phyloP scores from a whole-genome alignment of 306 rosid species.

The Castanea crenata region DNA sequence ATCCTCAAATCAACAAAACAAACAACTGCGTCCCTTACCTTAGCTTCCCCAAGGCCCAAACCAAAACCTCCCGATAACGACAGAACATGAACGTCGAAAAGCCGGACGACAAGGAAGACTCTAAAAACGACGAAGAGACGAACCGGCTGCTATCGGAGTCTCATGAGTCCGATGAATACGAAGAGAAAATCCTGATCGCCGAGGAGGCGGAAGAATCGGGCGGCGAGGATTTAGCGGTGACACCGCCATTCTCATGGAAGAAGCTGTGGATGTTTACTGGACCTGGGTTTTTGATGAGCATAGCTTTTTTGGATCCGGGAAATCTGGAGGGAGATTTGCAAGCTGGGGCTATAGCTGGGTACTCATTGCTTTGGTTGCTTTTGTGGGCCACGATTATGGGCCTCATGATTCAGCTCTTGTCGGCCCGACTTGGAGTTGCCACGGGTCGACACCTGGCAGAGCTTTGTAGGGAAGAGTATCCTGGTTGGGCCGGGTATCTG shows the following conservation, averaged over 20 bases:
- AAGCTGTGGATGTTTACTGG: constrained; percentile 81
- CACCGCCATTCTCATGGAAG: constrained; percentile 76
- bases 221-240: constrained; percentile 26
- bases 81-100: constrained; percentile 40
- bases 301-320: constrained; percentile 91
- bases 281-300: constrained; percentile 89
- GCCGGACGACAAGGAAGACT: constrained; percentile 23
- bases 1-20: no score
- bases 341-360: constrained; percentile 85
- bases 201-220: constrained; percentile 31
- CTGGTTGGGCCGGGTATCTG: constrained; percentile 61
- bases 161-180: constrained; percentile 26
- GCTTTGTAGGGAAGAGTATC: constrained; percentile 80
- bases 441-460: constrained; percentile 84
- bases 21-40: no score
- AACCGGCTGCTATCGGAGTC: constrained; percentile 36
- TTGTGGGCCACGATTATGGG: constrained; percentile 91
- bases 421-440: constrained; percentile 71
- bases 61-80: neutral
- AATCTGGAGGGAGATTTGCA: constrained; percentile 90
- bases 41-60: no score
- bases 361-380: constrained; percentile 76
- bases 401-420: constrained; percentile 66
- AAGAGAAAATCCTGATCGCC: constrained; percentile 63
- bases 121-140: constrained; percentile 49